Evolutionary conservation across 805 yeast genomes (phyloP), one percentile per base, ranked within the genome.

Genomic region (Myxozyma neglecta): DNA sequence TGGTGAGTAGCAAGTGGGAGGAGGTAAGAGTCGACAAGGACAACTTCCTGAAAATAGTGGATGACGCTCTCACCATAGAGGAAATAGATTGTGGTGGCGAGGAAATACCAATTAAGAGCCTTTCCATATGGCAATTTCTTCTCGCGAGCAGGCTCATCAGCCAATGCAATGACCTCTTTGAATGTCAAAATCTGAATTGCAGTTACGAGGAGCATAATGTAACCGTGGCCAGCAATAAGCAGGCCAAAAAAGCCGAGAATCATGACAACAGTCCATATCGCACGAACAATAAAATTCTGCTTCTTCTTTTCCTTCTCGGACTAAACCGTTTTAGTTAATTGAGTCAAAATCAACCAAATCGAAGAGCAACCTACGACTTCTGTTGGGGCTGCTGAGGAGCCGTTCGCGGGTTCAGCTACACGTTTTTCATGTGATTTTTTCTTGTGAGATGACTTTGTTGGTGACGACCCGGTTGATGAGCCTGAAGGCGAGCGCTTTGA

Each of bases 231-330:
- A 9, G 92, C 83, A 35, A 89, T 85, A 52, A 92, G 77, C 32
- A 88, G 80, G 43, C 81, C 75, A 63, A 90, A 84, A 74, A 91
- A 88, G 6, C 84, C 85, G 16, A 79, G 75, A 63, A 94, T 87
- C 97, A 94, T 92, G 16, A 94, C 90, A 69, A 94, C 75, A 0
- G 97, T 89, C 98, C 98, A 94, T 52, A 89, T 79, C 3, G 98
- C 87, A 68, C 99, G 84, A 32, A 91, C 89, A 51, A 91, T 73
- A 71, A 94, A 91, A 47, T 92, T 88, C 76, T 86, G 92, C 68
- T 86, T 87, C 77, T 89, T 89, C 76, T 83, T 83, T 66, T 85
- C 88, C 45, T 70, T 73, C 65, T 83, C 87, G 65, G 76, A 77
- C 68, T 66, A 49, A 32, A 7, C 8, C 4, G 13, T 8, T 14